Base-by-base conservation (phyloP, 1,139 yeast genomes). In the Lodderomyces oxycetoniae region DNA sequence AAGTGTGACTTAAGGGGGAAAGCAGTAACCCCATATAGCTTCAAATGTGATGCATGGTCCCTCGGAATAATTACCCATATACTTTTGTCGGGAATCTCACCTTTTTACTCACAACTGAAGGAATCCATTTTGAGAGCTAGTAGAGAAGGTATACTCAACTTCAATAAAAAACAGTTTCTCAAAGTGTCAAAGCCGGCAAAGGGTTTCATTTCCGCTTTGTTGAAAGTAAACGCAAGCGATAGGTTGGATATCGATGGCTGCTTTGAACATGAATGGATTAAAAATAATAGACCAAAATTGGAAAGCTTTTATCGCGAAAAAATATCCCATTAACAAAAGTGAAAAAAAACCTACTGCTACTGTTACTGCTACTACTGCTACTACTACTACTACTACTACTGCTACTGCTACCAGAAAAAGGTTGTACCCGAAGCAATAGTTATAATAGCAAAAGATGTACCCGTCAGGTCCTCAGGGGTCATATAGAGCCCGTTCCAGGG, bases 11-110 rank as follows among this genome's bases (percentile, higher is more conserved):
- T 3, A n/a, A 30, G 28, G 3, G 38, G 39, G 0, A 33, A 30
- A 29, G 20, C 23, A 7, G 4, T 30, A 1, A 15, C 21, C 19
- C 77, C 80, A 0, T 78, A 77, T 46, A 71, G 65, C 35, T 59
- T 53, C 26, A 76, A 74, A 46, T 78, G 84, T 47, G 87, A 80
- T 50, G 54, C 76, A 31, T 79, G 87, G 88, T 78, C 86, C 1
- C 47, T 79, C 5, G 87, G 86, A 0, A 68, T 79, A 0, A 67
- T 79, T 15, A 48, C 68, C 3, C 78, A 77, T 52, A 73, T 79
- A 12, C 56, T 79, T 53, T 51, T 64, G 8, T 69, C 74, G 25
- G 85, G 84, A 0, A 61, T 76, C 1, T 77, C 85, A 0, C 85
- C 86, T 4, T 78, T 79, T 47, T 74, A 70, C 46, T 67, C 69